phyloP scores from a whole-genome alignment of 2,329 filamentous ascomycete genomes.

The Aspergillus arachidicola region DNA sequence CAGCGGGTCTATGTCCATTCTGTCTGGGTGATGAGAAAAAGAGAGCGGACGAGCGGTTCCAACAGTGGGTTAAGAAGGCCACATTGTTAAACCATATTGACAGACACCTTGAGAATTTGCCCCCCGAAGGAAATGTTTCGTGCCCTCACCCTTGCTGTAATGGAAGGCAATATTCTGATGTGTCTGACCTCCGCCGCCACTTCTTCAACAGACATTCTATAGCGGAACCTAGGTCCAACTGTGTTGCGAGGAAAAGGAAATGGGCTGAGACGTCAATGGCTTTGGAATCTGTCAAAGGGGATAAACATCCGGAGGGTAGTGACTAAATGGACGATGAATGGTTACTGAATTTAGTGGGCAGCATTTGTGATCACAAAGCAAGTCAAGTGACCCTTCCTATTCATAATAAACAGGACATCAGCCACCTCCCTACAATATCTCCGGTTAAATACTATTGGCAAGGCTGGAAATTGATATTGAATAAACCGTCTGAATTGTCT shows the following conservation, averaged over 20 bases:
- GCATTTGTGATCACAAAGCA: too few relatives aligned
- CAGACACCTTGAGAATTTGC: neutral
- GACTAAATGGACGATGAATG: too few relatives aligned
- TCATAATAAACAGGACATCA: too few relatives aligned
- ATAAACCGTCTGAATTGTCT: too few relatives aligned
- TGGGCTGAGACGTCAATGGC: neutral
- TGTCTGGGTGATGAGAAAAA: conserved; percentile 15
- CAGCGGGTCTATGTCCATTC: conserved; percentile 14
- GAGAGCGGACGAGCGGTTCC: conserved; percentile 4
- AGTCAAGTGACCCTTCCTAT: too few relatives aligned
- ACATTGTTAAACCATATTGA: conserved; percentile 18
- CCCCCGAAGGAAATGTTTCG: neutral
- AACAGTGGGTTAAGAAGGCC: conserved; percentile 15
- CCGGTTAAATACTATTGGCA: too few relatives aligned
- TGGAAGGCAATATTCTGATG: conserved; percentile 1
- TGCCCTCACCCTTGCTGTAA: conserved; percentile 13
- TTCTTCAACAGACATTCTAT: conserved; percentile 15
- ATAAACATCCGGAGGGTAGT: too few relatives aligned
- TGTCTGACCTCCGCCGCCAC: conserved; percentile 5
- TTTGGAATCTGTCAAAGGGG: too few relatives aligned
- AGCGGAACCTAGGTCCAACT: conserved; percentile 13
- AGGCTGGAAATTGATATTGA: too few relatives aligned
- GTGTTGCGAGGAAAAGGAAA: conserved; percentile 9
- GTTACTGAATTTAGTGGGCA: too few relatives aligned
- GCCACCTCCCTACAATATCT: too few relatives aligned